Evolutionary conservation across 352 stramenopile species (phyloP).

Genomic region (Aphanomyces euteiches): DNA sequence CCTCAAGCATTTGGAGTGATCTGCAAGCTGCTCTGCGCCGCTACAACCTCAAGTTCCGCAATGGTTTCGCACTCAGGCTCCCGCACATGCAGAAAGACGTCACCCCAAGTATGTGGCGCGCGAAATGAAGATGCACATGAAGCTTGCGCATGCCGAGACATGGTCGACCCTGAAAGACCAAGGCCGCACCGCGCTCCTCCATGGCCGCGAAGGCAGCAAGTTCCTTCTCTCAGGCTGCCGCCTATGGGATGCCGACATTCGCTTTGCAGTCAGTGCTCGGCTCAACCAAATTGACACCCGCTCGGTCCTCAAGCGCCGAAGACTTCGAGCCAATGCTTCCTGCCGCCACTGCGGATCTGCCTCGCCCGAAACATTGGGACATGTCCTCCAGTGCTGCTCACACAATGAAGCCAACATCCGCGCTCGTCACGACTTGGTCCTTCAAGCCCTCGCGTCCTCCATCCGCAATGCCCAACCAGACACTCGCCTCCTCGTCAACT

Average conservation of each 20-base stretch:
- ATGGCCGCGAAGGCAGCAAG: not conserved
- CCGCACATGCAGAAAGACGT: not conserved
- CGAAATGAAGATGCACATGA: conserved; percentile 15
- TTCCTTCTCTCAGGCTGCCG: not conserved
- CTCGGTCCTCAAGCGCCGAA: conserved; percentile 27
- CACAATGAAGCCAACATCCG: no score
- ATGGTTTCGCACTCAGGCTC: not conserved
- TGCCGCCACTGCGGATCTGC: conserved; percentile 22
- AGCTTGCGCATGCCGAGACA: not conserved
- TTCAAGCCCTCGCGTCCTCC: no score
- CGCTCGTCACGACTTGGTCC: no score
- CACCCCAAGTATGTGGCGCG: no score
- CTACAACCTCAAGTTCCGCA: not conserved
- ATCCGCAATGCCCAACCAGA: not conserved
- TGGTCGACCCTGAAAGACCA: not conserved
- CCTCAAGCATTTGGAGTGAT: conserved; percentile 3
- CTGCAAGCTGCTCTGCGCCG: not conserved
- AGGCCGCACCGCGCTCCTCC: not conserved
- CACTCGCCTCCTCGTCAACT: not conserved
- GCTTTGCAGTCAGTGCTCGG: conserved; percentile 23
- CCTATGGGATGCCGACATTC: conserved; percentile 8
- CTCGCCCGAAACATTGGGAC: conserved; percentile 17
- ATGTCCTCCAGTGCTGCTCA: conserved; percentile 17
- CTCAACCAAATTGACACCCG: conserved; percentile 29
- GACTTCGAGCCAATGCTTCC: not conserved